Base-by-base conservation (phyloP, 1,284 basidiomycete species). In the Spongispora temasekensis region DNA sequence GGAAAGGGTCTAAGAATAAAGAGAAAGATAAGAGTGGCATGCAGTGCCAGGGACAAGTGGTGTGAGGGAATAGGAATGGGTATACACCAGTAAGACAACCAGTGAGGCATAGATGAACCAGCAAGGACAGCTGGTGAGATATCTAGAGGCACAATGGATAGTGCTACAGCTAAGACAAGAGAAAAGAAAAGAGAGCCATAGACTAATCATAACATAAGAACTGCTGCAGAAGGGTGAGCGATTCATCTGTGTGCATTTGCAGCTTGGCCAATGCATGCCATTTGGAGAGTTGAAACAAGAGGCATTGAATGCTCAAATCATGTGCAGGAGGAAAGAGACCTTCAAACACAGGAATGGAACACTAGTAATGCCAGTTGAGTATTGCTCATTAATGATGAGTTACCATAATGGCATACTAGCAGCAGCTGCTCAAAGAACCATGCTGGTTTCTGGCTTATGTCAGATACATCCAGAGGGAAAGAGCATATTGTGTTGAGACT, bases 191-290 rank as follows among this genome's bases (percentile, higher is more conserved):
- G n/a, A n/a, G n/a, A n/a, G n/a, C n/a, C n/a, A n/a, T n/a, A n/a
- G n/a, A n/a, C n/a, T n/a, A n/a, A n/a, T n/a, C n/a, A n/a, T n/a
- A n/a, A n/a, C 4, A 2, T 27, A 56, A 34, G 1, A 46, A 55
- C 8, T 55, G 60, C 17, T 60, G 35, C 15, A 55, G 57, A 5
- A 60, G 58, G 1, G 4, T 5, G 1, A 61, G 57, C 19, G 52
- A 59, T 2, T 61, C 2, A 2, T 61, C 48, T 0, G 19, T 55
- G 10, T 61, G 60, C 0, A 34, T 55, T 3, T 1, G 6, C 19
- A 61, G 53, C 17, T 62, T 61, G 2, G 60, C 54, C 34, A 61
- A 27, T 6, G 37, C 6, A 40, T 40, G 37, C 37, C 37, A 40
- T 40, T 40, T n/a, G n/a, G 37, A 40, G 37, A 61, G 61, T 12